Conservation (phyloP, 2,329 filamentous ascomycete species). For the Cladosporium sp. region DNA sequence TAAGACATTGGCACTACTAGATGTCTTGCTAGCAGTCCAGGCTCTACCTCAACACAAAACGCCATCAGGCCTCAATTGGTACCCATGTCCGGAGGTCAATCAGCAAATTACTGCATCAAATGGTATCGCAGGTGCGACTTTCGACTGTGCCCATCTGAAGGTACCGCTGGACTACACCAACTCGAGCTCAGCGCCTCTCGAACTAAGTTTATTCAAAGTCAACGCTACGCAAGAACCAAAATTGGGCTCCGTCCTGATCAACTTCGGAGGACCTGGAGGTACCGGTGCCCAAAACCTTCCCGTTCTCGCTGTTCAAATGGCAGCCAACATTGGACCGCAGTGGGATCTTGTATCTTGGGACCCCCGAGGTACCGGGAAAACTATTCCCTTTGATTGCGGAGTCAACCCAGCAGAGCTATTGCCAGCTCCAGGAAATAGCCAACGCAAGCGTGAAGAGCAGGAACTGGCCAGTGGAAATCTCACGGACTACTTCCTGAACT, state of each 20-base stretch:
- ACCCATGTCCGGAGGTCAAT: background rate
- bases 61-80: background rate
- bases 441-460: background rate
- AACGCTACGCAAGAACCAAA: slow-evolving; percentile 23
- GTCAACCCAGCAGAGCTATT: background rate
- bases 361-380: slow-evolving; percentile 23
- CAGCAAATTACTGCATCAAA: background rate
- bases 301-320: background rate
- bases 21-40: background rate
- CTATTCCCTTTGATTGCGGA: slow-evolving; percentile 25
- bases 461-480: background rate
- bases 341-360: slow-evolving; percentile 25
- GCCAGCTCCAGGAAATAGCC: background rate
- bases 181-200: slow-evolving; percentile 13
- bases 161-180: slow-evolving; percentile 16
- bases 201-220: slow-evolving; percentile 24
- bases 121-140: background rate
- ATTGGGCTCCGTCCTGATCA: slow-evolving; percentile 28
- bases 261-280: slow-evolving; percentile 31
- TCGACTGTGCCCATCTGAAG: slow-evolving; percentile 19
- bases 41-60: background rate
- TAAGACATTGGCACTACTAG: background rate
- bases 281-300: slow-evolving; percentile 19
- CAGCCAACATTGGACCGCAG: slow-evolving; percentile 22
- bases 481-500: slow-evolving; percentile 8